phyloP scores from a whole-genome alignment of 164 flowering plant species.

The Magnolia kwangsiensis region DNA sequence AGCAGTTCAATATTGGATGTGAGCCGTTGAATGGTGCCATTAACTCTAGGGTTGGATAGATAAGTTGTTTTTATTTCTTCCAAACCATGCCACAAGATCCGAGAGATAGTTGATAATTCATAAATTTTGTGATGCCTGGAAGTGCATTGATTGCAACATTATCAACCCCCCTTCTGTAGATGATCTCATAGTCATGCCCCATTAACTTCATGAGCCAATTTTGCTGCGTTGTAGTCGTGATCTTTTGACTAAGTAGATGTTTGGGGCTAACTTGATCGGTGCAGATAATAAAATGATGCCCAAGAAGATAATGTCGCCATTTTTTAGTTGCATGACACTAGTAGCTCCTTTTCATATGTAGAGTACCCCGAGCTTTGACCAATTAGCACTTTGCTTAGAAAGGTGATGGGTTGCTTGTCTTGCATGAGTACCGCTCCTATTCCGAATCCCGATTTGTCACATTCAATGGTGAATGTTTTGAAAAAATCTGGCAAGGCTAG shows the following conservation, averaged over 20 bases:
- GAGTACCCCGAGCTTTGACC: background rate
- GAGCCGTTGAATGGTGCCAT: no score
- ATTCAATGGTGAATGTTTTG: background rate
- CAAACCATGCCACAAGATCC: background rate
- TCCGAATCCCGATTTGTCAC: background rate
- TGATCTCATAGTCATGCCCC: background rate
- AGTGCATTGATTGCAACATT: background rate
- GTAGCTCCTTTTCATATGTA: slow-evolving; percentile 3
- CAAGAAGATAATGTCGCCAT: background rate
- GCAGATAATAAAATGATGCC: background rate
- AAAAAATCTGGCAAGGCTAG: background rate
- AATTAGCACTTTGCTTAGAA: background rate
- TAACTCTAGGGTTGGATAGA: background rate
- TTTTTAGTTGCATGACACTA: background rate
- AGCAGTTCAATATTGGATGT: background rate
- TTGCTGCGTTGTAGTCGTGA: background rate
- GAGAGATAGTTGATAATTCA: background rate
- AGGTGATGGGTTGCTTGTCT: background rate
- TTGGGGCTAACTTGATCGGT: background rate
- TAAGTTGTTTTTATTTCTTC: background rate
- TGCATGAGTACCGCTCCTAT: background rate
- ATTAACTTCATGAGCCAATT: no score
- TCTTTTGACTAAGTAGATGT: background rate
- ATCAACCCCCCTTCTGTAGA: background rate
- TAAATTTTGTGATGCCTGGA: background rate